phyloP scores from a whole-genome alignment of 257 asterid genomes.

The Petrea volubilis region DNA sequence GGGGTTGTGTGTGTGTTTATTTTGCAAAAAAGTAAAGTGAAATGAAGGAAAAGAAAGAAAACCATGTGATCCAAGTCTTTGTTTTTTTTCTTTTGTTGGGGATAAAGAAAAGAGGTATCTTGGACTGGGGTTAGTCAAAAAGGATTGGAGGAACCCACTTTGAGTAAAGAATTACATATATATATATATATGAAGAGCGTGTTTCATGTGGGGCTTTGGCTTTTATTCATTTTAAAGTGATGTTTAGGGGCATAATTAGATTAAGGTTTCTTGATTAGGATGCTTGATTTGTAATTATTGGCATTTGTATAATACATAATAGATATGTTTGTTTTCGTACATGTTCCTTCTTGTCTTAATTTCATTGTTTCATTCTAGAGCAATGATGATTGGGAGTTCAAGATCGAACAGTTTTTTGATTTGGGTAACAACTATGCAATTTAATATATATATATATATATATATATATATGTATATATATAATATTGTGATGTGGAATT shows the following conservation, averaged over 20 bases:
- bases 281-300: conserved; percentile 22
- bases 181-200: background rate
- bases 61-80: conserved; percentile 50
- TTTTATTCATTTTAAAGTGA: conserved; percentile 5
- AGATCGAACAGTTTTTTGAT: too few species aligned
- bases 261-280: conserved; percentile 21
- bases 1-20: conserved; percentile 16
- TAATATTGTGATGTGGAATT: too few species aligned
- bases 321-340: conserved; percentile 8
- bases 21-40: conserved; percentile 30
- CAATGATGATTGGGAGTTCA: too few species aligned
- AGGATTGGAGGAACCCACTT: conserved; percentile 32
- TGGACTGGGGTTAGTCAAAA: conserved; percentile 62
- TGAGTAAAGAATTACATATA: background rate
- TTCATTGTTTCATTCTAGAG: background rate
- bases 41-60: conserved; percentile 38
- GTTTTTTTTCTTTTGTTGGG: conserved; percentile 25
- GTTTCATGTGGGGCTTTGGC: conserved; percentile 21
- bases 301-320: background rate
- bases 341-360: background rate
- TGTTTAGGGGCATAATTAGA: conserved; percentile 5
- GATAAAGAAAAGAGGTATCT: conserved; percentile 45
- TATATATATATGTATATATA: too few species aligned
- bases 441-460: too few species aligned
- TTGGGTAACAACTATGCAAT: too few species aligned